Percentiles rank a stretch among this genome's conserved stretches.
These are phyloP conservation scores for Coemansia sp. DNA, from an alignment of 192 early-diverging fungal species.

Conservation along the genomic window DNA sequence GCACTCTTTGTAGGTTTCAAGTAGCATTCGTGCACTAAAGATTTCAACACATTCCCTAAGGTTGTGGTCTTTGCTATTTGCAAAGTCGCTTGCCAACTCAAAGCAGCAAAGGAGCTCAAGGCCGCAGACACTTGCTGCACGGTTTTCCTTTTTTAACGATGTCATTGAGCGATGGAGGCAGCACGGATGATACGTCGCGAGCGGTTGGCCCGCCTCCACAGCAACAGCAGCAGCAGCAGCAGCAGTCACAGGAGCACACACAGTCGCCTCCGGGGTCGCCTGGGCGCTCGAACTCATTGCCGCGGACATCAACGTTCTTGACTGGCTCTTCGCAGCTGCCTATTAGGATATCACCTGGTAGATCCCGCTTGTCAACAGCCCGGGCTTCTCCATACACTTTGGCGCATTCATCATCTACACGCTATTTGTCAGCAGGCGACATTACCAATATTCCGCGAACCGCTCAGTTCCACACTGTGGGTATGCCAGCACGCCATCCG, in stretches of 20 bases:
- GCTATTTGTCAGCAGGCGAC: slow-evolving; percentile 18
- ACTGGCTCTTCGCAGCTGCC: slow-evolving; percentile 35
- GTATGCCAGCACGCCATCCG: slow-evolving; percentile 49
- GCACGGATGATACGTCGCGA: not conserved
- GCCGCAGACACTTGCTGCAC: not conserved
- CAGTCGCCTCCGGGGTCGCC: not conserved
- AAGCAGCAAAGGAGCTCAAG: not conserved
- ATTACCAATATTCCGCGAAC: slow-evolving; percentile 44
- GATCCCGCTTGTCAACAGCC: slow-evolving; percentile 16
- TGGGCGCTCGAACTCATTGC: not conserved
- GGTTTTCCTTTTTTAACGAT: not conserved
- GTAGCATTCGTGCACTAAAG: not conserved
- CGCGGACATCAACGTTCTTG: slow-evolving; percentile 9
- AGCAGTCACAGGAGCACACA: not conserved
- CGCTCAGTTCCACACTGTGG: slow-evolving; percentile 48
- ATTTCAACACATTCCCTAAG: not conserved
- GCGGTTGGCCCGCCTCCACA: not conserved
- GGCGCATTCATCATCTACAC: slow-evolving; percentile 2
- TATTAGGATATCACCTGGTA: slow-evolving; percentile 8
- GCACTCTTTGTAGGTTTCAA: slow-evolving; percentile 7
- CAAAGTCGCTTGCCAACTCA: not conserved
- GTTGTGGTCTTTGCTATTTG: not conserved
- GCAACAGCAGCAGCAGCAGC: slow-evolving; percentile 5
- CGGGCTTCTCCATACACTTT: slow-evolving; percentile 30
- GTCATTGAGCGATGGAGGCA: not conserved